A percentile compares a stretch with the other conserved stretches of the same genome.
Conservation (phyloP, 169 alveolate genomes). For the Eimeria zaria region DNA sequence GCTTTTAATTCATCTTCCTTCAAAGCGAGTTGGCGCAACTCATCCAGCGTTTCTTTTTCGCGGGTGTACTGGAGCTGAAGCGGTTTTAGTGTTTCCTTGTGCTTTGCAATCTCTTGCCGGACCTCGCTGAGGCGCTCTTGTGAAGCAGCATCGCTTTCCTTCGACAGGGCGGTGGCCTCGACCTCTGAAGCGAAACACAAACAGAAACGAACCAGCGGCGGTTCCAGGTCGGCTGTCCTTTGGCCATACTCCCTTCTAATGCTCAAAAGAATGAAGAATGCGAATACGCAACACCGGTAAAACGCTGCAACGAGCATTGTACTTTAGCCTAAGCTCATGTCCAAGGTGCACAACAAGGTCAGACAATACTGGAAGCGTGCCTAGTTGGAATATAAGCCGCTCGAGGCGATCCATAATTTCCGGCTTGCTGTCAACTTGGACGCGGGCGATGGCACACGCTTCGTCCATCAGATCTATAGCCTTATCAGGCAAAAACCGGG, state of each 20-base stretch:
- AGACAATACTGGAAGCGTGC: background rate
- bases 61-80: constrained; percentile 78
- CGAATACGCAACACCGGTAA: background rate
- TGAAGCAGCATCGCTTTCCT: constrained; percentile 88
- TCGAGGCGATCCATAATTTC: constrained; percentile 92
- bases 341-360: background rate
- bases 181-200: constrained; percentile 80
- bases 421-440: constrained; percentile 92
- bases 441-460: constrained; percentile 93
- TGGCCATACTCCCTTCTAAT: background rate
- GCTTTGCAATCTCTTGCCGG: constrained; percentile 82
- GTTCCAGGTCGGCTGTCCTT: background rate
- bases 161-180: constrained; percentile 90
- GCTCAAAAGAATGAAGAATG: background rate
- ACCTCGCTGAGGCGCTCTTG: constrained; percentile 85
- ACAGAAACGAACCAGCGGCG: background rate
- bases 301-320: background rate
- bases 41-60: constrained; percentile 92
- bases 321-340: background rate
- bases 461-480: constrained; percentile 94
- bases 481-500: constrained; percentile 92
- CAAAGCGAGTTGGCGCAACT: constrained; percentile 90
- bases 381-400: constrained; percentile 91
- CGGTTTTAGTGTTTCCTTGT: constrained; percentile 68
- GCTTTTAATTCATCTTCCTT: constrained; percentile 92